These are phyloP conservation scores for Mrakia hoshinonis DNA, from an alignment of 768 basidiomycete genomes.

Conservation along the genomic window DNA sequence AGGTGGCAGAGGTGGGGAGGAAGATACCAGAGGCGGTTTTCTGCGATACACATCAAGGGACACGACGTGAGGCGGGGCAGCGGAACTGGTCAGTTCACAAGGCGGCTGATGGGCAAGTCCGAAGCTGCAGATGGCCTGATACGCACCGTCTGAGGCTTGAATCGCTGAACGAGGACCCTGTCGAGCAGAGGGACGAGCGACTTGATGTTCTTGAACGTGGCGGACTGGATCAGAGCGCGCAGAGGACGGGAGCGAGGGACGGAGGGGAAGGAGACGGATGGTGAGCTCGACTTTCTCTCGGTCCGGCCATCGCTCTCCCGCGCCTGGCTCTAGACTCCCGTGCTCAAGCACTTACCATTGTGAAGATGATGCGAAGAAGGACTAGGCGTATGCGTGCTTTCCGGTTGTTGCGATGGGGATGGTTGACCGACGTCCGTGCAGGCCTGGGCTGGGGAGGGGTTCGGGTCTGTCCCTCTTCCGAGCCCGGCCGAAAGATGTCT, in stretches of 20 bases:
- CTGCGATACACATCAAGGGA: constrained; percentile 43
- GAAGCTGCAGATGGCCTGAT: background rate
- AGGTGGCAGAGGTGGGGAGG: constrained; percentile 82
- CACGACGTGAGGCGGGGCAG: background rate
- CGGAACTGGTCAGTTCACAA: no score
- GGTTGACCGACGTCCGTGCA: no score
- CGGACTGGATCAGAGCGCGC: constrained; percentile 44
- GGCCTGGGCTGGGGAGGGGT: background rate
- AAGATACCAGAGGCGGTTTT: constrained; percentile 98
- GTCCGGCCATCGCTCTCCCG: background rate
- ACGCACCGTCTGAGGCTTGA: constrained; percentile 89
- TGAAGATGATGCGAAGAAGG: background rate
- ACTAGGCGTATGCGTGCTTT: background rate
- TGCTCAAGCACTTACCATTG: background rate
- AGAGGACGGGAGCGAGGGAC: background rate
- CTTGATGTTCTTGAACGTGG: constrained; percentile 93
- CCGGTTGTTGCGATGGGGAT: background rate
- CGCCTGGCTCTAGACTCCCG: background rate
- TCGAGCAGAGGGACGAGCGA: constrained; percentile 82
- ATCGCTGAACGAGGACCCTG: constrained; percentile 92
- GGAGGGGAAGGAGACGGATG: background rate
- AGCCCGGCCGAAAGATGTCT: background rate
- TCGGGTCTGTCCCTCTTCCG: background rate
- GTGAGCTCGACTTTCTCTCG: background rate
- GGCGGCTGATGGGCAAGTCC: background rate